phyloP scores from a whole-genome alignment of 2,329 filamentous ascomycete species.

The Geosmithia morbida region DNA sequence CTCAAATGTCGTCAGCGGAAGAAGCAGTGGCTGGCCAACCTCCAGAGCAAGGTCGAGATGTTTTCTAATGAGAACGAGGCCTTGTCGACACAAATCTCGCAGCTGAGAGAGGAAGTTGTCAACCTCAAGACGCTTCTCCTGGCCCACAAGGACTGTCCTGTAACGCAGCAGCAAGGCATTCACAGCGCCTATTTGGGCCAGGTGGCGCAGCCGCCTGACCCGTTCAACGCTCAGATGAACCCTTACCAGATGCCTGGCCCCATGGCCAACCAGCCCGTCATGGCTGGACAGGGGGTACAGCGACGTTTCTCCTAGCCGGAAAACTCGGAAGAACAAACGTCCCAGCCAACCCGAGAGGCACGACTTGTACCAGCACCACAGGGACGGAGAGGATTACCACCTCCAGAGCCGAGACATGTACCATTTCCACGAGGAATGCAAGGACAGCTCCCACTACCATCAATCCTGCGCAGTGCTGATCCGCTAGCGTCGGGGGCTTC shows the following conservation, averaged over 20 bases:
- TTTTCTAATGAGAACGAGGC: conserved; percentile 87
- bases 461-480: too few species aligned
- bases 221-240: conserved; percentile 41
- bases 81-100: conserved; percentile 68
- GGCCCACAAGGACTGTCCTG: conserved; percentile 91
- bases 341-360: too few species aligned
- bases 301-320: conserved; percentile 38
- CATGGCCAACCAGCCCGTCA: conserved; percentile 37
- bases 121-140: conserved; percentile 86
- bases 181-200: conserved; percentile 42
- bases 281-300: conserved; percentile 38
- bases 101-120: conserved; percentile 82
- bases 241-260: conserved; percentile 42
- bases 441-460: too few species aligned
- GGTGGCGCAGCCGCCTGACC: conserved; percentile 16
- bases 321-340: background rate
- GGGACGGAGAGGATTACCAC: too few species aligned
- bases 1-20: conserved; percentile 95
- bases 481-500: too few species aligned
- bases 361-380: too few species aligned
- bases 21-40: conserved; percentile 95
- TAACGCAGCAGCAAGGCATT: conserved; percentile 69
- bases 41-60: conserved; percentile 88
- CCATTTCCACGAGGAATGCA: too few species aligned
- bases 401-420: too few species aligned